Base-by-base conservation (phyloP, 2,329 filamentous ascomycete genomes). In the Diaporthe sp. region DNA sequence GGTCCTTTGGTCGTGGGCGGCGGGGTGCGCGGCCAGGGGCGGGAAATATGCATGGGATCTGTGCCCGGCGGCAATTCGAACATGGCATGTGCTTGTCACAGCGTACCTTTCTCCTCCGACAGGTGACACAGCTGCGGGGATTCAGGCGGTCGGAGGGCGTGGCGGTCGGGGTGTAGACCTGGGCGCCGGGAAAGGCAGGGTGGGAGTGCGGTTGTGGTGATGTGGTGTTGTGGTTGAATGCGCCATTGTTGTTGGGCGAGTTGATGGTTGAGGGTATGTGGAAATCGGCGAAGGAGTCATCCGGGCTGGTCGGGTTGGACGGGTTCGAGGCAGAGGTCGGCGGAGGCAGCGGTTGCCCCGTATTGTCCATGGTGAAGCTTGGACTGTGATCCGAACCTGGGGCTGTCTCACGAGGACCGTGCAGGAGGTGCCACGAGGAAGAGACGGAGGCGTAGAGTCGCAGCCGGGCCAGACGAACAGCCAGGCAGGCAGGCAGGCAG, bases 1-100 rank as follows among this genome's bases (percentile, higher is more conserved):
- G 90, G 59, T 93, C 89, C 79, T 92, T 93, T 39, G 88, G 86
- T 25, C 92, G 88, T 75, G 89, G 88, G 78, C 93, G 92, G 55
- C 93, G 87, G 13, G 93, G 93, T 8, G 93, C 93, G 72, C 93
- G 88, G 13, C 93, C 93, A 0, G 93, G 93, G 3, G 92, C 92
- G 1, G 93, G 93, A 80, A 94, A 95, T 65, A 94, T 85, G 81
- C 93, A 95, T 77, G 92, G 89, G 73, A 93, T 93, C 78, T 92
- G 86, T 53, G 92, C 92, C 77, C 92, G 90, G 55, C 89, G 89
- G 81, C 93, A 95, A 81, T 95, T 95, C 78, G 91, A 91, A 82
- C 93, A 95, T 22, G 93, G 92, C 86, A 94, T 91, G 79, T 90
- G 88, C 85, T 95, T 95, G 85, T 95, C 92, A 86, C 93, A 95